Evolutionary conservation across 139 green algal species (phyloP), one percentile per base, ranked within the genome.

Genomic region (Micractinium conductrix): DNA sequence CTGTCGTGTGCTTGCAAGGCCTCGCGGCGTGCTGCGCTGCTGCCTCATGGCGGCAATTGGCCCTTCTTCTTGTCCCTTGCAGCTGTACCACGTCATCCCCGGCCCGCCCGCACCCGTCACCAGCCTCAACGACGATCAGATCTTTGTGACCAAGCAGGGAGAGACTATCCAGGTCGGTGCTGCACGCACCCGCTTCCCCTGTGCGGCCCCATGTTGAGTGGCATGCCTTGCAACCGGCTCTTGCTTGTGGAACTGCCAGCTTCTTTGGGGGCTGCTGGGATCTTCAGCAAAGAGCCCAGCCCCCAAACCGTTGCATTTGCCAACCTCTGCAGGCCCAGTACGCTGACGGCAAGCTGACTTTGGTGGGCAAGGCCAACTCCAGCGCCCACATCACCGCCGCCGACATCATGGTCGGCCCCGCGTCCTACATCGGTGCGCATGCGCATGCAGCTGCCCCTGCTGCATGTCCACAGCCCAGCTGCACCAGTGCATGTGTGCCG

Each of bases 81-180:
- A 79, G 72, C 33, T 35, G 35, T 80, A 80, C 74, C 74, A 80
- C 74, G 69, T 80, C 35, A 26, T 80, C 14, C 74, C 74, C 24
- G 74, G 74, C 74, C 74, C 74, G 17, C 74, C 73, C 17, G 74
- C 74, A 19, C 50, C 74, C 8, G 28, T 70, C 35, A 80, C 35
- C 37, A 22, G 17, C 50, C 50, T 80, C 21, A 80, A 80, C 50
- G 74, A 80, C 35, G 74, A 68, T 35, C 74, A 80, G 50, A 68
- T 80, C 17, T 80, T 80, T 48, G 55, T 80, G 33, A 53, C 74
- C 24, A 33, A 67, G 17, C 58, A 67, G 58, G 58, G 58, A 26
- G 58, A 28, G 26, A 67, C 58, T 4, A 35, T 67, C 21, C 58
- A 67, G 26, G 58, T 37, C 4, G 58, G 58, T n/a, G n/a, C n/a